Evolutionary conservation across 192 early-diverging fungal genomes (phyloP), one percentile per base, ranked within the genome.

Genomic region (Mortierella claussenii): DNA sequence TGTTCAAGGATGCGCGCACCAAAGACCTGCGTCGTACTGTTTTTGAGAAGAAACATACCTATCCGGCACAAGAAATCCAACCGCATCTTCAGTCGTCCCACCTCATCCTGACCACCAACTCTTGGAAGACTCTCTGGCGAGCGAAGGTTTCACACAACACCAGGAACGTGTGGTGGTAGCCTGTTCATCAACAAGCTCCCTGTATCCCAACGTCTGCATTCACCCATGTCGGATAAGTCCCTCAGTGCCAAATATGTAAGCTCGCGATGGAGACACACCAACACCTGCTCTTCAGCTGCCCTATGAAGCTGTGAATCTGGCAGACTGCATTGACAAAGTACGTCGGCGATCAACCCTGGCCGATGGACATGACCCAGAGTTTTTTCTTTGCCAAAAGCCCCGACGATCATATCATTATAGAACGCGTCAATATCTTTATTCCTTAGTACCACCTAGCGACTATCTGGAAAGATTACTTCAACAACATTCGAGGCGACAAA

Each of bases 211-310:
- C 9, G 31, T 21, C 31, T 53, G 11, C 51, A 53, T 53, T 8
- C 51, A 4, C 28, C 33, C 4, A 53, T 53, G 11, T n/a, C 51
- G 2, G 28, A 26, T 2, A n/a, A 32, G 30, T 26, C 13, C 51
- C 31, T n/a, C 28, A 32, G 3, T 53, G 30, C 51, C 51, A 31
- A 4, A 33, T 53, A 26, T 53, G 51, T 53, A 6, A 33, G 17
- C 7, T 6, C 15, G 51, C n/a, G 7, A 30, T 3, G 2, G 51
- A 53, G 28, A 28, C 30, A 4, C 28, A 53, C 17, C 51, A 33
- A 4, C 51, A 53, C 51, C 8, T 53, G 30, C 51, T 53, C 30
- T 53, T 53, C 51, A 33, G 30, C 30, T 33, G 31, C n/a, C 31
- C 51, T 9, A 53, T 42, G 55, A 56, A 56, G 23, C 55, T n/a